Evolutionary conservation across 78 protist genomes (phyloP), one percentile per base, ranked within the genome.

Genomic region (Isochrysis galbana): DNA sequence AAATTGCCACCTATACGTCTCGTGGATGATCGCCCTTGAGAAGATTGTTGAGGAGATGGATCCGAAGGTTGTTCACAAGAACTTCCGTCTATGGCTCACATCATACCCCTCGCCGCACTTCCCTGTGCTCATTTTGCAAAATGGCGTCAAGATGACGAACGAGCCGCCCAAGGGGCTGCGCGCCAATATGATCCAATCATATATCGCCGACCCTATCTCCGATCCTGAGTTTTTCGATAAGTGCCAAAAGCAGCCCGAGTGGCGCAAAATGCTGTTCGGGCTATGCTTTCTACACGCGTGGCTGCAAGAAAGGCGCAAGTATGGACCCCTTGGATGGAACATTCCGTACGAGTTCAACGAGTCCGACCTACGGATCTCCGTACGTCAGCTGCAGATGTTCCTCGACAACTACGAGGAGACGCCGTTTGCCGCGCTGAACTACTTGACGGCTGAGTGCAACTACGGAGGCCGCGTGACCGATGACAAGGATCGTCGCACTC

Each of bases 81-180:
- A 94, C 83, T 95, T 95, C 94, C 93, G 97, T 29, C 89, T 95
- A 38, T 95, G 95, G 95, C 93, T 95, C 54, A 95, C 97, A 2
- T 89, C 95, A 46, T 93, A 82, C 93, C 99, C 99, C 0, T 88
- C 96, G 17, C 41, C 48, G 0, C 38, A 36, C 11, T 98, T 98
- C 94, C 99, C 99, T 1, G 97, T 95, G 34, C n/a, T 95, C 1
- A 86, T 97, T 17, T 95, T 97, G 87, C 95, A 92, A 47, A 94
- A 95, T 41, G 94, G 94, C 54, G 92, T 95, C 67, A 95, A 95
- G 72, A 94, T 94, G 95, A 94, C 97, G 29, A 92, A 94, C 88
- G 97, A 95, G 89, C 97, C 95, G 34, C 95, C 95, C 0, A 91
- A 87, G 39, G 95, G 95, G 34, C 80, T 94, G 34, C 55, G 95